Percentiles rank a stretch among this genome's conserved stretches.
These are phyloP conservation scores for Sarocladium oryzae DNA, from an alignment of 2,329 filamentous ascomycete species.

Conservation along the genomic window DNA sequence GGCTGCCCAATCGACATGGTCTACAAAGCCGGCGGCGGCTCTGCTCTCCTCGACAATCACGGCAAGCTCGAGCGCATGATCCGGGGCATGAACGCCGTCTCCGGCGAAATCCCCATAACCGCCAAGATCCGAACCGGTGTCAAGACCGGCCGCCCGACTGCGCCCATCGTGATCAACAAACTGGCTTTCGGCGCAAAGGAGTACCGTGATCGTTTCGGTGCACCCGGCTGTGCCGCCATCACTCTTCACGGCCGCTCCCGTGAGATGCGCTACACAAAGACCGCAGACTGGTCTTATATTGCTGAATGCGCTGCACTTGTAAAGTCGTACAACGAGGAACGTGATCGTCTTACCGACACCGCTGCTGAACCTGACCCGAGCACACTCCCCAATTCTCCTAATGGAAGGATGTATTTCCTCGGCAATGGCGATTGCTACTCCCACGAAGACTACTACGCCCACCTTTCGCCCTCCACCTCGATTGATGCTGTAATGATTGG, in stretches of 20 bases:
- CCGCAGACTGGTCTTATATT: constrained; percentile 94
- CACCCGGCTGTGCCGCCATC: constrained; percentile 85
- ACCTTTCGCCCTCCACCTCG: constrained; percentile 62
- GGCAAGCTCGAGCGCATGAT: constrained; percentile 92
- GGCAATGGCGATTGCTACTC: constrained; percentile 97
- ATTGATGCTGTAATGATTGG: constrained; percentile 97
- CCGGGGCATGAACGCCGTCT: constrained; percentile 91
- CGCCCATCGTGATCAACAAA: constrained; percentile 73
- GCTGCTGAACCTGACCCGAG: constrained; percentile 68
- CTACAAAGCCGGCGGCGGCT: constrained; percentile 80
- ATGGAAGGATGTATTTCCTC: constrained; percentile 77
- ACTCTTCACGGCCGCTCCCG: constrained; percentile 90
- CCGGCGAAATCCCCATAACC: constrained; percentile 83
- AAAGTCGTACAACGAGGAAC: constrained; percentile 67
- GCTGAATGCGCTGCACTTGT: constrained; percentile 81
- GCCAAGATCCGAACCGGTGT: constrained; percentile 94
- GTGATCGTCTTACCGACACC: constrained; percentile 66
- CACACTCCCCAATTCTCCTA: constrained; percentile 58
- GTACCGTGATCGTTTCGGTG: constrained; percentile 61
- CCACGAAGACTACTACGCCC: constrained; percentile 76
- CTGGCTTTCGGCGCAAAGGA: constrained; percentile 76
- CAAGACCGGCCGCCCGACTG: constrained; percentile 70
- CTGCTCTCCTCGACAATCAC: constrained; percentile 80
- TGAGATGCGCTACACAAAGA: constrained; percentile 88
- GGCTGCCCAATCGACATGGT: constrained; percentile 96